These are phyloP conservation scores for Musa itinerans DNA, from an alignment of 176 grass and related monocot species.

Conservation along the genomic window DNA sequence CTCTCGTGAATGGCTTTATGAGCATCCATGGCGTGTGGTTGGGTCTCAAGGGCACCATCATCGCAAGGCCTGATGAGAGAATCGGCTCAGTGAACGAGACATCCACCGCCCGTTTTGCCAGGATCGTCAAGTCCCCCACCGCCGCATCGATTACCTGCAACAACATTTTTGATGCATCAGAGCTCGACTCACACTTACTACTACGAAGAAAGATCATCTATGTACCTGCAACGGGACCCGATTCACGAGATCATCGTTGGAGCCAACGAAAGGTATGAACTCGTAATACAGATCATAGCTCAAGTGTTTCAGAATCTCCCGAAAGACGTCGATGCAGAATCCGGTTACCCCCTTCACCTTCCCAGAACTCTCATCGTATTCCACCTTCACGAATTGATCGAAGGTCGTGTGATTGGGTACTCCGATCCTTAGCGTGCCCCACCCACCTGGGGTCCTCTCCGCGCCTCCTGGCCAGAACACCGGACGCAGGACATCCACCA, in stretches of 20 bases:
- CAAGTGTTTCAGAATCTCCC: conserved; percentile 11
- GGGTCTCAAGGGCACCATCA: conserved; percentile 11
- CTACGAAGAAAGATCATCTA: neutral
- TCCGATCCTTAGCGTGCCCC: conserved; percentile 19
- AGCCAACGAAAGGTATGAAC: neutral
- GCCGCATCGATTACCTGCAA: conserved; percentile 20
- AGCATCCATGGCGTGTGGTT: conserved; percentile 5
- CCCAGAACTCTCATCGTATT: neutral
- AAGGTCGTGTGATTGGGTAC: conserved; percentile 22
- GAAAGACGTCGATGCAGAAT: conserved; percentile 36
- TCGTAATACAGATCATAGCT: conserved; percentile 24
- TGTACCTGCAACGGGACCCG: conserved; percentile 20
- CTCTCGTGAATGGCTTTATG: conserved; percentile 10
- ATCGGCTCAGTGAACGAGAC: conserved; percentile 25
- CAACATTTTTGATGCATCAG: neutral
- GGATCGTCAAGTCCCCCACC: conserved; percentile 35
- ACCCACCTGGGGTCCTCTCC: conserved; percentile 11
- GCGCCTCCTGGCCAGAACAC: conserved; percentile 22
- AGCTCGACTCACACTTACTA: neutral
- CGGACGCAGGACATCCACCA: neutral
- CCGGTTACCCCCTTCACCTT: conserved; percentile 3
- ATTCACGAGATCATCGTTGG: conserved; percentile 23
- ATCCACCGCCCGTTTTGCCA: conserved; percentile 1
- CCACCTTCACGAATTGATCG: conserved; percentile 22
- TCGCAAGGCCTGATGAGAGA: conserved; percentile 22